These are phyloP conservation scores for Nannochloris sp. DNA, from an alignment of 139 green algal species.

Conservation along the genomic window DNA sequence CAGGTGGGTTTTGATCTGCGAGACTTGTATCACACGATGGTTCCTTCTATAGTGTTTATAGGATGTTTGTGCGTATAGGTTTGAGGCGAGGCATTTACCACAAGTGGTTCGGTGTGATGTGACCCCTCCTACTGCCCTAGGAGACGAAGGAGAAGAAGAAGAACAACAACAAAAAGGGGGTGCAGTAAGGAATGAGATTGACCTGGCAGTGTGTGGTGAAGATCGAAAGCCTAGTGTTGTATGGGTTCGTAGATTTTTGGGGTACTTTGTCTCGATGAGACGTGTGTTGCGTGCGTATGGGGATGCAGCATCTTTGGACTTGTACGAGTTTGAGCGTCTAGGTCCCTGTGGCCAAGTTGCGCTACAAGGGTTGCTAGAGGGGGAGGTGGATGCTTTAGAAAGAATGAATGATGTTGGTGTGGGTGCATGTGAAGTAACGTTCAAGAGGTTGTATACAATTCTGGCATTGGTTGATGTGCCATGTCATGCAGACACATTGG, in stretches of 20 bases:
- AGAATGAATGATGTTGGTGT: background rate
- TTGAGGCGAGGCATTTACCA: slow-evolving; percentile 30
- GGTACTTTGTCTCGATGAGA: background rate
- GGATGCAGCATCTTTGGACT: no score
- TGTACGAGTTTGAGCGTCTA: no score
- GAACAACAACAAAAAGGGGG: background rate
- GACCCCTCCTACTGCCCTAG: background rate
- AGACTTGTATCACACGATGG: background rate
- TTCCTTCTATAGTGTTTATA: background rate
- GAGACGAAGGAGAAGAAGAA: slow-evolving; percentile 3
- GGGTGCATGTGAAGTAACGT: background rate
- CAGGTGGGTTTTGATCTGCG: slow-evolving; percentile 24
- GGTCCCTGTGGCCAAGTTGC: no score
- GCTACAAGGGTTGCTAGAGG: no score
- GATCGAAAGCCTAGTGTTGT: slow-evolving; percentile 11
- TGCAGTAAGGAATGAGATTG: background rate
- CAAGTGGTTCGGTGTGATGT: slow-evolving; percentile 18
- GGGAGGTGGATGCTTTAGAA: background rate
- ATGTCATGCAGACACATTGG: slow-evolving; percentile 31
- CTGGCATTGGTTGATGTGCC: slow-evolving; percentile 36
- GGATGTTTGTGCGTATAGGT: slow-evolving; percentile 11
- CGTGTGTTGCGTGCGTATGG: background rate
- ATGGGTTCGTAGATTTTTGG: slow-evolving; percentile 27
- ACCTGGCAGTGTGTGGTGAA: slow-evolving; percentile 4
- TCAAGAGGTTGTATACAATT: slow-evolving; percentile 36